Evolutionary conservation across 345 rosid genomes (phyloP).

Genomic region (Passiflora organensis): DNA sequence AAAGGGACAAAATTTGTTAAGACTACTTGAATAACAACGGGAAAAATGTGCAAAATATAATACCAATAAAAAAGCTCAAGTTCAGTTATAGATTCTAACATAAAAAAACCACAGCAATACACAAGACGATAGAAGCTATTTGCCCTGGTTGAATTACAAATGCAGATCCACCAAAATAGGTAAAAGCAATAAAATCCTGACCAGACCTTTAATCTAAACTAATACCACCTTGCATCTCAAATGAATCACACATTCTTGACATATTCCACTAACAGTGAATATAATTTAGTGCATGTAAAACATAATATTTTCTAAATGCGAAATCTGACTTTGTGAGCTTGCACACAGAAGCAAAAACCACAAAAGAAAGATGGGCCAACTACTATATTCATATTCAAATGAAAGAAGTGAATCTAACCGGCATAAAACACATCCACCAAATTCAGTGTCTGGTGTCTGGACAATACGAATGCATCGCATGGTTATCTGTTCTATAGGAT

Average conservation of each 20-base stretch:
- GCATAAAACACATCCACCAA: slow-evolving; percentile 87
- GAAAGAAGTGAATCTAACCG: slow-evolving; percentile 38
- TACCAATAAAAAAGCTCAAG: no score
- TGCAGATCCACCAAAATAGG: no score
- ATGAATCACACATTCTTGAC: no score
- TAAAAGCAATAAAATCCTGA: no score
- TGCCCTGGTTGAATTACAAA: no score
- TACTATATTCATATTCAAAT: not conserved
- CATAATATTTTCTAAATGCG: no score
- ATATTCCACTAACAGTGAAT: no score
- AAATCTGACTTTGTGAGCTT: not conserved
- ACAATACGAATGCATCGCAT: slow-evolving; percentile 85
- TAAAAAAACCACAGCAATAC: not conserved
- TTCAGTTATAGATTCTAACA: no score
- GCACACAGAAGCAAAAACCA: not conserved
- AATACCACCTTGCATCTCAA: no score
- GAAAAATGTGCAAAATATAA: no score
- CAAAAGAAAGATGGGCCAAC: not conserved
- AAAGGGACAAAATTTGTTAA: slow-evolving; percentile 2
- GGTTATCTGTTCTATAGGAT: slow-evolving; percentile 80
- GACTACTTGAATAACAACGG: not conserved
- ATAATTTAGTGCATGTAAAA: no score
- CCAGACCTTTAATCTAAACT: no score
- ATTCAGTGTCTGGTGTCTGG: slow-evolving; percentile 48
- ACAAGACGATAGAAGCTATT: not conserved